Percentiles rank a stretch among this genome's conserved stretches.
phyloP scores from a whole-genome alignment of 1,284 basidiomycete species.

The Somion occarium region DNA sequence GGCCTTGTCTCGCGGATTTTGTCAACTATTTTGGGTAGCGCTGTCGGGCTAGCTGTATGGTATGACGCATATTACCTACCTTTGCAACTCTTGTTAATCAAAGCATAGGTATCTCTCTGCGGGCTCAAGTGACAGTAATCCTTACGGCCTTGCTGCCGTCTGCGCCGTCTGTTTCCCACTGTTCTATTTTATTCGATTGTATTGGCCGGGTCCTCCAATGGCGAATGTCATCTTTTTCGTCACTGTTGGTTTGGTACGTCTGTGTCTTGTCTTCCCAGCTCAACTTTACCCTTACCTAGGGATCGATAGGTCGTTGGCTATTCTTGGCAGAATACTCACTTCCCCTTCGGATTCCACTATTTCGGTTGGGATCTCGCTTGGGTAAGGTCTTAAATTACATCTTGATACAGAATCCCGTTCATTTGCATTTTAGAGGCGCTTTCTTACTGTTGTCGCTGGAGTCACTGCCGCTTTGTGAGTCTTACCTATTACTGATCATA shows the following conservation, averaged over 20 bases:
- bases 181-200: slow-evolving; percentile 63
- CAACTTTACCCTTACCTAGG: no score
- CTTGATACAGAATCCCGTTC: background rate
- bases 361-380: slow-evolving; percentile 61
- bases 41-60: slow-evolving; percentile 70
- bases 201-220: slow-evolving; percentile 73
- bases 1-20: slow-evolving; percentile 60
- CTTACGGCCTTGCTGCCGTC: slow-evolving; percentile 72
- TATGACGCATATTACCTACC: slow-evolving; percentile 26
- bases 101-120: slow-evolving; percentile 65
- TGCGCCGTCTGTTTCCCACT: slow-evolving; percentile 69
- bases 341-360: slow-evolving; percentile 45
- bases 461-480: slow-evolving; percentile 62
- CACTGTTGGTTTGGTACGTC: slow-evolving; percentile 56
- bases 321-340: slow-evolving; percentile 61
- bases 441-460: slow-evolving; percentile 56
- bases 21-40: slow-evolving; percentile 67
- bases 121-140: slow-evolving; percentile 60
- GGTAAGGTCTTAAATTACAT: slow-evolving; percentile 33
- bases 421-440: slow-evolving; percentile 42
- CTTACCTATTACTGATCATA: slow-evolving; percentile 1
- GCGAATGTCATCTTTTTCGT: slow-evolving; percentile 73
- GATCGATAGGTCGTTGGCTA: slow-evolving; percentile 59
- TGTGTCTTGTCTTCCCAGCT: background rate
- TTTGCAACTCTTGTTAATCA: background rate